Evolutionary conservation across 192 early-diverging fungal species (phyloP), one percentile per base, ranked within the genome.

Genomic region (Linnemannia zychae): DNA sequence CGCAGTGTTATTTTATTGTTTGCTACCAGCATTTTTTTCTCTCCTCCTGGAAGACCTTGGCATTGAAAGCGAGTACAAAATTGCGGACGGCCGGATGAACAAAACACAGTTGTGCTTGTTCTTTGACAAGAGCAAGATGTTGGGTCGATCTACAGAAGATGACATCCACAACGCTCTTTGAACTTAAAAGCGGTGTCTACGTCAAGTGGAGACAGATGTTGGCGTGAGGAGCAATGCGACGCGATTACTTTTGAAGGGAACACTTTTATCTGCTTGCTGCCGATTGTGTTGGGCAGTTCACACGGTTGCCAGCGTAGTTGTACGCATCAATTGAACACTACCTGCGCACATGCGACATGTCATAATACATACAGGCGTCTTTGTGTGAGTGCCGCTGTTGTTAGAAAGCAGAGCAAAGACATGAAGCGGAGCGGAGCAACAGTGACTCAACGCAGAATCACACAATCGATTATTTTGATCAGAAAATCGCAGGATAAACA

Each of bases 391-490:
- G 40, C 40, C 40, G 40, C 9, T 44, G 40, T 44, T 44, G 40
- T 44, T 13, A 63, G 28, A 3, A 0, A 15, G 2, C 52, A 53
- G 57, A 60, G 24, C 52, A 57, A 38, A 68, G 36, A 18, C 36
- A 38, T 5, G 4, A 6, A 7, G 11, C n/a, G 18, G 3, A 44
- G 44, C 47, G 66, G 68, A 78, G 76, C 76, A 49, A 78, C 50
- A 70, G 76, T 78, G 76, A 78, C 66, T 78, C 76, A 78, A 68
- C 12, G 13, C 15, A n/a, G 36, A 34, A 60, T 78, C 76, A 71
- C 76, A 71, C 76, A 78, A 71, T 78, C 69, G 68, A 78, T 71
- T 28, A 57, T 28, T n/a, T 63, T 63, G 28, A 63, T 63, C 52
- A 52, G 9, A 63, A 63, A 63, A 31, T 63, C 28, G 12, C 15